Base-by-base conservation (phyloP, 139 green algal genomes). In the Asterochloris erici region DNA sequence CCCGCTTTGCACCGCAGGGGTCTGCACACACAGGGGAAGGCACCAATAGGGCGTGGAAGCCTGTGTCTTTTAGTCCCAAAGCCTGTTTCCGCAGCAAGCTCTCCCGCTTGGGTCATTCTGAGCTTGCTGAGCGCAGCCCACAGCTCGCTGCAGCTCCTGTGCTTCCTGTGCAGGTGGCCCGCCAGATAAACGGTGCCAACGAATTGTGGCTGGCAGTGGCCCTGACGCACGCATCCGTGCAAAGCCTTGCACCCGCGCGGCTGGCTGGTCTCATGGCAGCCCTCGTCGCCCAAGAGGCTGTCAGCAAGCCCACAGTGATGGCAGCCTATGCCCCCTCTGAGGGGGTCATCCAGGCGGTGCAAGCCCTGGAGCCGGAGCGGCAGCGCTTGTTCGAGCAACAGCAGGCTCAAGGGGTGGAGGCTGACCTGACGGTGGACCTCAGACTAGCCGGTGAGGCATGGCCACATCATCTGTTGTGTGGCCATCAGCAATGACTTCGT, bases 131-230 rank as follows among this genome's bases (percentile, higher is more conserved):
- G 6, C 2, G 38, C 38, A 54, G 38, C 38, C 38, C 38, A 54
- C 38, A 54, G 38, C 38, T 10, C 6, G 6, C 38, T 6, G 6
- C 38, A 54, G 38, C 38, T 54, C 38, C 38, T 6, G 38, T 54
- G 38, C 38, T 54, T 54, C 38, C 38, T 54, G 38, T 54, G 38
- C 38, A 54, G 38, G 90, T 95, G 15, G 89, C 91, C 0, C 85
- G 94, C 14, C 86, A 93, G 84, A 83, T 97, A 21, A 88, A 90
- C 79, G 89, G 91, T 38, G 86, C 90, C 38, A 97, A 98, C 80
- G 93, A 98, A 89, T 89, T 98, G 73, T 98, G 95, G 95, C 89
- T 98, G 85, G 94, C 94, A 21, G 83, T 92, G 69, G 92, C 89
- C 27, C 87, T 98, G 24, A 95, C 89, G 14, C 87, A 95, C 77